Base-by-base conservation (phyloP, 2,329 filamentous ascomycete species). In the Pseudocercospora fuligena region DNA sequence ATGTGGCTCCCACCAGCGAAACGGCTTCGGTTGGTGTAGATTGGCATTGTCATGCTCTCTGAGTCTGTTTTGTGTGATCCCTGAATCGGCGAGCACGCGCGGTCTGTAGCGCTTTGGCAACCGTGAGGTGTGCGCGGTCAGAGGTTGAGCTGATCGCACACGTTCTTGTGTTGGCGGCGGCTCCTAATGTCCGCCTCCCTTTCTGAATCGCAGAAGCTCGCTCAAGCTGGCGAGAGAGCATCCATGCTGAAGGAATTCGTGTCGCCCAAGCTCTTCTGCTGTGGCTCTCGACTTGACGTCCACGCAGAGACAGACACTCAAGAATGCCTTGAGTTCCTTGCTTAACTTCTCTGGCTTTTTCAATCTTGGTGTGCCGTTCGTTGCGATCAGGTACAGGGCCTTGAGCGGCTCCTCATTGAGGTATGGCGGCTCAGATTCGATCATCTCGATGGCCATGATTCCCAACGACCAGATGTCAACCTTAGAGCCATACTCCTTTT, bases 361-460 rank as follows among this genome's bases (percentile, higher is more conserved):
- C 70, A 99, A 87, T 65, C 93, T 89, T 23, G 95, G 95, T 2
- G 95, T 98, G 72, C 95, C 95, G 82, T 98, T 98, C 64, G 95
- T 99, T 57, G 95, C 95, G 78, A 99, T 99, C 69, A 99, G 87
- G 79, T 97, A 99, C 56, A 99, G 87, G 7, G 95, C 95, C 85
- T 98, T 98, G 64, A 99, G 87, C 0, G 95, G 95, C 80, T 98
- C 94, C 81, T 98, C 95, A 81, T 98, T 98, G 43, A 98, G 88
- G 79, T 99, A 99, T 0, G 95, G 95, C 5, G 95, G 95, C 80
- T 99, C 95, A 19, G 93, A 97, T 79, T 99, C 95, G 76, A 98
- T 98, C 95, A 99, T 97, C 82, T 99, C 95, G 76, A 99, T 98
- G 25, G 95, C 94, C 95, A 98, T 99, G 82, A 99, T 99, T 76